A percentile compares a stretch with the other conserved stretches of the same genome.
phyloP scores from a whole-genome alignment of 2,329 filamentous ascomycete species.

The Arthroderma sp. region DNA sequence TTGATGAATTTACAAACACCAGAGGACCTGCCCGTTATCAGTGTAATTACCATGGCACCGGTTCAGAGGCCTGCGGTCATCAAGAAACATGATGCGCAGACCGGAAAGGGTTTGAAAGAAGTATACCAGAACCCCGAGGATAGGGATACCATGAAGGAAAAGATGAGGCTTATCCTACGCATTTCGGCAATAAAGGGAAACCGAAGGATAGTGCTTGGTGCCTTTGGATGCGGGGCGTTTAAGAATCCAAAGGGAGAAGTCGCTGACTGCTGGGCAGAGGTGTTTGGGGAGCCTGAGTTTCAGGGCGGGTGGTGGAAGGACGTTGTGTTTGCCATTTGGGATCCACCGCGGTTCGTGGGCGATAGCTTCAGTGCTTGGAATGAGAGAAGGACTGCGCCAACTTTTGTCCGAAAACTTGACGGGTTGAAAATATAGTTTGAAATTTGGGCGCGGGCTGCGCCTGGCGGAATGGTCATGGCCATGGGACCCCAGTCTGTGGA shows the following conservation, averaged over 20 bases:
- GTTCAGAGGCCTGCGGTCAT: slow-evolving; percentile 1
- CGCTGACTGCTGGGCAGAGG: slow-evolving; percentile 44
- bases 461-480: too few species aligned
- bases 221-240: slow-evolving; percentile 52
- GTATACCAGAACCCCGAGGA: background rate
- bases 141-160: slow-evolving; percentile 5
- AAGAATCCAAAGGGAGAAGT: slow-evolving; percentile 44
- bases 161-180: slow-evolving; percentile 6
- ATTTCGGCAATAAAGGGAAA: slow-evolving; percentile 6
- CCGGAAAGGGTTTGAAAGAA: background rate
- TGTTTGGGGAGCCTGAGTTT: slow-evolving; percentile 45
- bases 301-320: slow-evolving; percentile 46
- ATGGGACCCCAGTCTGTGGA: too few species aligned
- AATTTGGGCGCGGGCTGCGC: too few species aligned
- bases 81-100: background rate
- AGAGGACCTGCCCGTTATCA: slow-evolving; percentile 4
- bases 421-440: slow-evolving; percentile 1
- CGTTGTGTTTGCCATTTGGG: slow-evolving; percentile 47
- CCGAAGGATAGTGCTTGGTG: slow-evolving; percentile 39
- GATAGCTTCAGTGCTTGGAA: slow-evolving; percentile 12
- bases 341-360: slow-evolving; percentile 11
- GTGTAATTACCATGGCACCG: slow-evolving; percentile 6
- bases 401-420: slow-evolving; percentile 9
- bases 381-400: slow-evolving; percentile 13
- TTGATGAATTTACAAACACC: slow-evolving; percentile 5